Evolutionary conservation across 495 filamentous ascomycete genomes (phyloP), one percentile per base, ranked within the genome.

Genomic region (Penicillium desertorum): DNA sequence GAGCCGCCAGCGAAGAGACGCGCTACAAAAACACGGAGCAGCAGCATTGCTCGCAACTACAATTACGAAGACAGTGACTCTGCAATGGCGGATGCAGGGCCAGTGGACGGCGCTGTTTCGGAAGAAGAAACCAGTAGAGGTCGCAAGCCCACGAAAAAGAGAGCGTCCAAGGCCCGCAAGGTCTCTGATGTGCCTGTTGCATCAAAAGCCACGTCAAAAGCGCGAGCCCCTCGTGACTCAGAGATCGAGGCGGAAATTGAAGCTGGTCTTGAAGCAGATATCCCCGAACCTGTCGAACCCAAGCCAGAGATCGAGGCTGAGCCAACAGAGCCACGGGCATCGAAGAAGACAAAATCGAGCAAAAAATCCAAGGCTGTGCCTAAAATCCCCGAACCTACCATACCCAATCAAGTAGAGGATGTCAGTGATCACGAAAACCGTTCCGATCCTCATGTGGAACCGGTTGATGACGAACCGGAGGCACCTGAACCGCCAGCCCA

Each of bases 221-320:
- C 71, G 20, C 68, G 63, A 30, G 51, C 76, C 1, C 79, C 79
- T 5, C 76, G 80, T 46, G 85, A 92, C 51, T 83, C 85, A 3
- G 88, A 89, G 51, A 77, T 90, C 32, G 85, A 91, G n/a, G 80
- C 81, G 23, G 84, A 81, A 30, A 74, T 91, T 3, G 81, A 86
- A 60, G 83, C 84, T 19, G 88, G 88, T 43, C 79, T 89, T 17
- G 86, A 76, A 45, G 58, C 44, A 50, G 62, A 66, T 23, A 25
- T 51, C 11, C 51, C 56, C 7, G 58, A 70, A n/a, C 41, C 50
- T 11, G 48, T n/a, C 45, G 77, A 77, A 54, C 58, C 68, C 8
- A 54, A 55, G 49, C 60, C 50, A 3, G 58, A 61, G 17, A 25
- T 36, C 5, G 45, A 55, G 45, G 6, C 43, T 4, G 51, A 43